Conservation (phyloP, 208 protist species). For the Crithidia bombi region DNA sequence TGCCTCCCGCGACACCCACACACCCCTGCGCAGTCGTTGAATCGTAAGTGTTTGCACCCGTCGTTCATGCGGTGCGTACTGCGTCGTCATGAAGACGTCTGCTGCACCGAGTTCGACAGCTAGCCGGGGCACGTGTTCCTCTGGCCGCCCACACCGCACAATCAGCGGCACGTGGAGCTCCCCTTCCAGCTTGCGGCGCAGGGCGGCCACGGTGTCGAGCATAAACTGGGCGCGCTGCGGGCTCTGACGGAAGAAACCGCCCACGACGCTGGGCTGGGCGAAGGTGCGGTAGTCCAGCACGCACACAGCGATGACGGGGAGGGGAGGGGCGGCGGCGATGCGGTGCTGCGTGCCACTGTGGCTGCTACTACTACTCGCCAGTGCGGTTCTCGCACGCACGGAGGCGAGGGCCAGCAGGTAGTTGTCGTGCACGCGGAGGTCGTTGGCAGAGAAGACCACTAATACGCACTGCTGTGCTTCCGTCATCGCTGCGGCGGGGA, state of each 20-base stretch:
- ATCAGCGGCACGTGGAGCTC: slow-evolving; percentile 71
- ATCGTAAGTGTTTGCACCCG: slow-evolving; percentile 70
- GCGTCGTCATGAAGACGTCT: slow-evolving; percentile 86
- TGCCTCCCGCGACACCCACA: slow-evolving; percentile 46
- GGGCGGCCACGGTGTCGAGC: slow-evolving; percentile 66
- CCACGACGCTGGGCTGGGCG: slow-evolving; percentile 81
- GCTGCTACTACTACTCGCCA: slow-evolving; percentile 6
- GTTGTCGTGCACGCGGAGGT: slow-evolving; percentile 89
- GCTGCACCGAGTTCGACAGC: slow-evolving; percentile 71
- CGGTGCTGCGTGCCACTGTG: slow-evolving; percentile 5
- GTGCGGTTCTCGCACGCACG: slow-evolving; percentile 43
- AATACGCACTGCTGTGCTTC: slow-evolving; percentile 46
- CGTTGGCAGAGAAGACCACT: slow-evolving; percentile 81
- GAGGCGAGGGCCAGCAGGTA: slow-evolving; percentile 82
- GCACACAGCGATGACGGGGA: slow-evolving; percentile 73
- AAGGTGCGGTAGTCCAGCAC: slow-evolving; percentile 88
- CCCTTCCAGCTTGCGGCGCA: slow-evolving; percentile 67
- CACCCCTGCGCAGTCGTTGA: slow-evolving; percentile 30
- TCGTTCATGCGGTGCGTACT: slow-evolving; percentile 87
- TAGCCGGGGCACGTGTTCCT: slow-evolving; percentile 85
- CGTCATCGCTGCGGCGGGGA: neutral
- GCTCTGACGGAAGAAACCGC: slow-evolving; percentile 84
- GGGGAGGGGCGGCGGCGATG: neutral
- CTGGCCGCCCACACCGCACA: slow-evolving; percentile 77
- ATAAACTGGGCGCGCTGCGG: slow-evolving; percentile 82